A percentile compares a stretch with the other conserved stretches of the same genome.
These are phyloP conservation scores for Xanthoconium stramineum DNA, from an alignment of 768 basidiomycete species.

Conservation along the genomic window DNA sequence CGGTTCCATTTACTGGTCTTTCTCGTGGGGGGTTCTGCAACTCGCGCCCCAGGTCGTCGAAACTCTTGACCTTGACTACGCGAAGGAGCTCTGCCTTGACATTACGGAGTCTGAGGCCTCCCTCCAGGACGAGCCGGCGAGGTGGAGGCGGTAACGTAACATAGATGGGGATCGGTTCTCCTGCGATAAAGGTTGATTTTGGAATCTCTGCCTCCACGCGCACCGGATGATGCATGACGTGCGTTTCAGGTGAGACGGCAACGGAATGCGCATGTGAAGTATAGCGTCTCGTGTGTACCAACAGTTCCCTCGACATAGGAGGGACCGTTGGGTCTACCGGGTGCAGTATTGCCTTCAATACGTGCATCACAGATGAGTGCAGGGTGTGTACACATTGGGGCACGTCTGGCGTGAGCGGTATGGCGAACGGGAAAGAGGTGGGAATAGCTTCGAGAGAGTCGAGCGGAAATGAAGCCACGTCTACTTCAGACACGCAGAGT, in stretches of 20 bases:
- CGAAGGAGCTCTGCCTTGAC: constrained; percentile 77
- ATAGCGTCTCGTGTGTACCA: constrained; percentile 73
- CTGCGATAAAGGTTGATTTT: constrained; percentile 63
- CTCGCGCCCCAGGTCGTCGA: constrained; percentile 35
- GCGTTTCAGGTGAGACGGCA: constrained; percentile 57
- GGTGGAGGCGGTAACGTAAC: constrained; percentile 76
- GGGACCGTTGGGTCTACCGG: constrained; percentile 39
- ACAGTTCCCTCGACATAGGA: constrained; percentile 51
- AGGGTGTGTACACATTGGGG: constrained; percentile 81
- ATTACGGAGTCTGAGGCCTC: constrained; percentile 74
- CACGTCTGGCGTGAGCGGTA: constrained; percentile 74
- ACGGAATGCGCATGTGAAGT: constrained; percentile 59
- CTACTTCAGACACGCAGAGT: constrained; percentile 54
- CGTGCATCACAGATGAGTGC: constrained; percentile 69
- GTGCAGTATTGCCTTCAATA: constrained; percentile 64
- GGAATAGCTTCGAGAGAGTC: constrained; percentile 44
- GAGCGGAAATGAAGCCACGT: constrained; percentile 47
- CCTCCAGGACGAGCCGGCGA: constrained; percentile 61
- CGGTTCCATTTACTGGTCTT: constrained; percentile 11
- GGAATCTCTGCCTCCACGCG: constrained; percentile 69
- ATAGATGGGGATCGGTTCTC: constrained; percentile 77
- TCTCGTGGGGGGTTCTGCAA: constrained; percentile 28
- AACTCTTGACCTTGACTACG: constrained; percentile 52
- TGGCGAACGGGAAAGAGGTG: constrained; percentile 72
- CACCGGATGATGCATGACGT: constrained; percentile 59